phyloP scores from a whole-genome alignment of 805 yeast species.

The Isabelozyma heimii region DNA sequence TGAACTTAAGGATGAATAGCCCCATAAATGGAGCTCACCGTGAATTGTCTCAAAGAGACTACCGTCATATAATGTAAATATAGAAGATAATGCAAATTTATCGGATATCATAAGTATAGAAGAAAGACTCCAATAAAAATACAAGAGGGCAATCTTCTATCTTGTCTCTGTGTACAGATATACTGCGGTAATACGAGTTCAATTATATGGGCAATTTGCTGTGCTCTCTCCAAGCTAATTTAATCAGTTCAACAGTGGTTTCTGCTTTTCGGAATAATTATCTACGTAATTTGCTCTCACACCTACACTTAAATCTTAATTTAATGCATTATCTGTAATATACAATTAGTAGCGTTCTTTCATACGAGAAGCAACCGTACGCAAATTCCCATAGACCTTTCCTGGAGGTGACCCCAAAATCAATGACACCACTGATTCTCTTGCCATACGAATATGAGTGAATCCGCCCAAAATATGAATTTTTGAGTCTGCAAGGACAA shows the following conservation, averaged over 20 bases:
- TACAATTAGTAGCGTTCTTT: slow-evolving; percentile 78
- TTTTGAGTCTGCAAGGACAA: slow-evolving; percentile 94
- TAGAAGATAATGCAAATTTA: not conserved
- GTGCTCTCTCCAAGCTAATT: too few species aligned
- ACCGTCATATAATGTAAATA: too few species aligned
- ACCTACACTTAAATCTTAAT: too few species aligned
- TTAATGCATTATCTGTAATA: not conserved
- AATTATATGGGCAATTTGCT: too few species aligned
- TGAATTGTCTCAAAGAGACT: too few species aligned
- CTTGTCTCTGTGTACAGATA: too few species aligned
- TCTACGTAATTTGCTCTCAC: not conserved
- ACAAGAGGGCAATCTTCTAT: too few species aligned
- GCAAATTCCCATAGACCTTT: slow-evolving; percentile 93
- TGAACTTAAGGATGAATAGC: too few species aligned
- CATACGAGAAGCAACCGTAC: slow-evolving; percentile 95
- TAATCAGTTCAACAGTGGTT: too few species aligned
- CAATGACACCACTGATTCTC: slow-evolving; percentile 91
- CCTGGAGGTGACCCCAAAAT: slow-evolving; percentile 99
- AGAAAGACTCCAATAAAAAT: not conserved
- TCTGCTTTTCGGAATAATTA: too few species aligned
- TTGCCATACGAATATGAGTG: slow-evolving; percentile 96
- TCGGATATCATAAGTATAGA: not conserved
- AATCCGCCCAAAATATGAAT: slow-evolving; percentile 97
- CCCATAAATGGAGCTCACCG: too few species aligned
- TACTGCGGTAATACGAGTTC: too few species aligned